Percentiles rank a stretch among this genome's conserved stretches.
phyloP scores from a whole-genome alignment of 2,329 filamentous ascomycete species.

The Penicillium occitanis region DNA sequence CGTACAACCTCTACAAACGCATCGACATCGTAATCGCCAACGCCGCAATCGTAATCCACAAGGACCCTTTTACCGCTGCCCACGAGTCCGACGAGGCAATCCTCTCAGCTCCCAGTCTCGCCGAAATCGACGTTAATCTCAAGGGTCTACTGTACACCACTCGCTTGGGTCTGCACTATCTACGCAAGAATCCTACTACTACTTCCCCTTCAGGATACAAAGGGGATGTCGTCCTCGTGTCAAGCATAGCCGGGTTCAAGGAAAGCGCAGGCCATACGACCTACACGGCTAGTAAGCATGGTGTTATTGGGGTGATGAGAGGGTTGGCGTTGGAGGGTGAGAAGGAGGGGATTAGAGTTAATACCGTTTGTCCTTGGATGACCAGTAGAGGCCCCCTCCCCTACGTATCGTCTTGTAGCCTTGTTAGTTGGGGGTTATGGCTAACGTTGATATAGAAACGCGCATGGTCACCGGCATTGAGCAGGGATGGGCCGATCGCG shows the following conservation, averaged over 20 bases:
- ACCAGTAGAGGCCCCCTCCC: conserved; percentile 18
- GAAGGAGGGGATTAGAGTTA: conserved; percentile 20
- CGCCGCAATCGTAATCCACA: conserved; percentile 25
- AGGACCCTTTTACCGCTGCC: conserved; percentile 24
- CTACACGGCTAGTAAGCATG: conserved; percentile 30
- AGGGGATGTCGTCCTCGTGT: neutral
- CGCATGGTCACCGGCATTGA: conserved; percentile 4
- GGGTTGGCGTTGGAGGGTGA: conserved; percentile 24
- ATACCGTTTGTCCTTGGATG: conserved; percentile 25
- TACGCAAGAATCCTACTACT: neutral
- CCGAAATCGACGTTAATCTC: neutral
- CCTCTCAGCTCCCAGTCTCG: neutral
- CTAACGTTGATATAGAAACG: neutral
- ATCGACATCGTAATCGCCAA: conserved; percentile 31
- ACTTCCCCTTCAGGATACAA: neutral
- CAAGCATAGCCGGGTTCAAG: neutral
- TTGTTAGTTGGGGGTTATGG: too few relatives aligned
- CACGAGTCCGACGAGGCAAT: conserved; percentile 17
- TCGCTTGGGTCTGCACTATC: neutral
- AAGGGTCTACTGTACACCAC: neutral
- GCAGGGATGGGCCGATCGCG: conserved; percentile 16
- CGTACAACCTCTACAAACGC: conserved; percentile 24
- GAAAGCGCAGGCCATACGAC: conserved; percentile 24
- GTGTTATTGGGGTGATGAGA: conserved; percentile 29
- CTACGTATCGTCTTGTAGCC: too few relatives aligned